These are phyloP conservation scores for Eucalyptus tenuipes DNA, from an alignment of 345 rosid genomes.

Conservation along the genomic window DNA sequence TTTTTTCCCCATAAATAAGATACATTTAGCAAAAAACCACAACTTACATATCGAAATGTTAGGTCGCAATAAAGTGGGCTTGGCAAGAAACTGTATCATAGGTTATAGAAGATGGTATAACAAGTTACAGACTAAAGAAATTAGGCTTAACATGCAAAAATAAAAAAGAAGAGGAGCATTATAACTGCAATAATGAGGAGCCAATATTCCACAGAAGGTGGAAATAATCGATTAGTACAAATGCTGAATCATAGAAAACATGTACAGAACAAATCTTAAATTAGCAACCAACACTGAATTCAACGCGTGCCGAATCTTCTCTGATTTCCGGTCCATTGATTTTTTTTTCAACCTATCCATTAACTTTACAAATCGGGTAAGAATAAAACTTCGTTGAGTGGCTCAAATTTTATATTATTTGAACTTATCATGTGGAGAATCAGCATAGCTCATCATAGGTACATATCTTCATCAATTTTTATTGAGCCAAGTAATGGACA, in stretches of 20 bases:
- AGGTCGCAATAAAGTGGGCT: not conserved
- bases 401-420: not conserved
- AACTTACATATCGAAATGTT: not conserved
- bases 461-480: not conserved
- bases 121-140: not conserved
- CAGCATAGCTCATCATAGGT: not conserved
- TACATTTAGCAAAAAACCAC: not conserved
- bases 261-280: not conserved
- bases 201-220: conserved; percentile 4
- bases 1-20: not conserved
- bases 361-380: not conserved
- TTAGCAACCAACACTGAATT: conserved; percentile 8
- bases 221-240: not conserved
- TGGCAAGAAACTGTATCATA: not conserved
- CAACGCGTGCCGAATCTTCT: conserved; percentile 7
- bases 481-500: not conserved
- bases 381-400: not conserved
- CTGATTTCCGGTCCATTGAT: conserved; percentile 8
- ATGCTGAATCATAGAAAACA: not conserved
- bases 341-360: not conserved
- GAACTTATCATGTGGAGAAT: not conserved
- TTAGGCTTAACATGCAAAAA: not conserved
- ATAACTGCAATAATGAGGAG: conserved; percentile 22
- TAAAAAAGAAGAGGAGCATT: not conserved
- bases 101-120: not conserved